Evolutionary conservation across 768 basidiomycete genomes (phyloP), one percentile per base, ranked within the genome.

Genomic region (Psilocybe azurescens): DNA sequence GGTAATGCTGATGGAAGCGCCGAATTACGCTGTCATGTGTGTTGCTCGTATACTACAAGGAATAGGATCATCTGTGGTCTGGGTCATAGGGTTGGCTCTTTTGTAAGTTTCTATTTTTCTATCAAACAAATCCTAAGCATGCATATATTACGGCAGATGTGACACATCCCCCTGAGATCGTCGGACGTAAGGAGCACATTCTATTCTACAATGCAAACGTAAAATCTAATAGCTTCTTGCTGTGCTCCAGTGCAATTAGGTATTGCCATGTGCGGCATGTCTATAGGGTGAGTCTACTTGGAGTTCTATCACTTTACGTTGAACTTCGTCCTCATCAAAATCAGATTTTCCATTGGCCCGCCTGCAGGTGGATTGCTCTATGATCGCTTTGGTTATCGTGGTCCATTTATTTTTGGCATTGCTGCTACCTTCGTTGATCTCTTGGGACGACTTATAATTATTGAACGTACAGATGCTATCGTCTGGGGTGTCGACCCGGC

Each of bases 1-100:
- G 71, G 70, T 87, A 16, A 77, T 89, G 74, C 75, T 89, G 10
- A 88, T 89, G 86, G 84, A 87, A 65, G 86, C 86, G 0, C 83
- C 81, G 2, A 80, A 75, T 41, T 88, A 83, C 64, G 66, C 81
- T 58, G 71, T 87, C 11, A 86, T 89, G 86, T 81, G 78, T 13
- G 33, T 87, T 39, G 86, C 87, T 7, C 82, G 88, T 33, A 68
- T 81, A n/a, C 52, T 88, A 29, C 88, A 89, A 70, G 87, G 88
- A 3, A 71, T 86, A 9, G 83, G 83, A 14, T 87, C 87, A 0
- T 83, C 86, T 5, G 78, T 87, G 71, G 78, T 89, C 8, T 89
- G 86, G 87, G 79, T 86, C 0, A 83, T 87, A 18, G 87, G n/a
- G n/a, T 66, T 89, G 33, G 86, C 87, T 28, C 75, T 89, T 30